Base-by-base conservation (phyloP, 2,329 filamentous ascomycete genomes). In the Colletotrichum gigasporum region DNA sequence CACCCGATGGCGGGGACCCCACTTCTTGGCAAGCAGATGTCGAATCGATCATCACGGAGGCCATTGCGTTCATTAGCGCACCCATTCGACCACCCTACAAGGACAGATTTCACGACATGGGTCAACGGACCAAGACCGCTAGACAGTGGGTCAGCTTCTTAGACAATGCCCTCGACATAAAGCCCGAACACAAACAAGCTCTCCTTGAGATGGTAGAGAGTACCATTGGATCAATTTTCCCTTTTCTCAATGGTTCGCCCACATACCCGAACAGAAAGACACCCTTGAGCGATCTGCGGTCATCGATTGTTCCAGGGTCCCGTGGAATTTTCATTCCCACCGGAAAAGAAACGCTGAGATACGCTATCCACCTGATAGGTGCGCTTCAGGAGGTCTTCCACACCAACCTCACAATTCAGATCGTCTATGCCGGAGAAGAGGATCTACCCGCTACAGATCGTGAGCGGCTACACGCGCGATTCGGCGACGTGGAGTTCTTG, bases 241-340 rank as follows among this genome's bases (percentile, higher is more conserved):
- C 55, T 4, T 58, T 58, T 16, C 28, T 51, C 3, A 16, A 22
- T 3, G 20, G 42, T 16, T 42, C 45, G 12, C 55, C 55, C 4
- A 42, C 50, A 9, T 34, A 9, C 6, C 45, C 26, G 2, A 14
- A 35, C 3, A 69, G 66, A 42, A 45, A 45, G 1, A 65, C 68
- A 0, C 69, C 69, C 4, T 59, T 76, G 1, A 24, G 1, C 5
- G 67, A 39, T 50, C 64, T 67, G 32, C 71, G 60, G 2, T 42
- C 50, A 1, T 68, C 62, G 0, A 59, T 69, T 30, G 41, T 58
- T 12, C 58, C 67, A 3, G 71, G 70, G 11, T 69, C 71, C 0
- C 66, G 60, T 4, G 77, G 76, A 1, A 73, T 79, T 16, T 73
- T 79, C 18, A 77, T 79, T 12, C 72, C 77, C 4, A 72, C 72